These are phyloP conservation scores for Neoarthrinium moseri DNA, from an alignment of 2,329 filamentous ascomycete genomes.

Conservation along the genomic window DNA sequence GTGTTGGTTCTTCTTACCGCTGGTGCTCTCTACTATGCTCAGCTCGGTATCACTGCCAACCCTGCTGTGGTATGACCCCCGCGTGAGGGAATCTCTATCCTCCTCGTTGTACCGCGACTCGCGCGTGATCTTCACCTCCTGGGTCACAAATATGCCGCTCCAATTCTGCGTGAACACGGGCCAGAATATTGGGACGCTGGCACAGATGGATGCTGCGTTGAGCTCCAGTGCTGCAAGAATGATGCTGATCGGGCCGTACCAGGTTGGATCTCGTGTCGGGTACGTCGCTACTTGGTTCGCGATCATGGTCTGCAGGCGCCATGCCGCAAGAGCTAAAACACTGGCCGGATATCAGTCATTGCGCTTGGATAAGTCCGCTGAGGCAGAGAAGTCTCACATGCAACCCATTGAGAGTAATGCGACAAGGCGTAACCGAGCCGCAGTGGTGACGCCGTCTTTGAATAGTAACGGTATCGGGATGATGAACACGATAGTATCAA, in stretches of 20 bases:
- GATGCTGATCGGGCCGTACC: conserved; percentile 28
- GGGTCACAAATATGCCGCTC: conserved; percentile 26
- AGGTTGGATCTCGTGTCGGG: conserved; percentile 31
- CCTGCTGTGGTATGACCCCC: conserved; percentile 16
- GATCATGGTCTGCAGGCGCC: conserved; percentile 28
- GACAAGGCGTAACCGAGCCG: conserved; percentile 25
- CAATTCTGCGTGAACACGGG: conserved; percentile 21
- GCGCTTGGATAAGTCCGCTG: not conserved
- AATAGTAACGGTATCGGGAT: conserved; percentile 32
- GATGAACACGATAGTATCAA: conserved; percentile 30
- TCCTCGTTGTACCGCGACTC: conserved; percentile 21
- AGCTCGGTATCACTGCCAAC: conserved; percentile 18
- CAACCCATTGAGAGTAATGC: conserved; percentile 28
- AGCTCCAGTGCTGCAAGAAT: conserved; percentile 24
- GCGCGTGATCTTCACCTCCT: conserved; percentile 23
- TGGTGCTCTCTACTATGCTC: conserved; percentile 2
- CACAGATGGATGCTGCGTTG: conserved; percentile 23
- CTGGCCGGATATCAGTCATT: conserved; percentile 7
- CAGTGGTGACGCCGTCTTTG: conserved; percentile 15
- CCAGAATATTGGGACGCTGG: conserved; percentile 27
- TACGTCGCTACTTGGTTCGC: conserved; percentile 26
- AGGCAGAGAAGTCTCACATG: conserved; percentile 18
- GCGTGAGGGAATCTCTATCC: conserved; percentile 20
- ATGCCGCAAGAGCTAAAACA: conserved; percentile 27
- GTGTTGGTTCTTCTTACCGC: conserved; percentile 2